These are phyloP conservation scores for Guadua angustifolia DNA, from an alignment of 176 grass and related monocot species.

Conservation along the genomic window DNA sequence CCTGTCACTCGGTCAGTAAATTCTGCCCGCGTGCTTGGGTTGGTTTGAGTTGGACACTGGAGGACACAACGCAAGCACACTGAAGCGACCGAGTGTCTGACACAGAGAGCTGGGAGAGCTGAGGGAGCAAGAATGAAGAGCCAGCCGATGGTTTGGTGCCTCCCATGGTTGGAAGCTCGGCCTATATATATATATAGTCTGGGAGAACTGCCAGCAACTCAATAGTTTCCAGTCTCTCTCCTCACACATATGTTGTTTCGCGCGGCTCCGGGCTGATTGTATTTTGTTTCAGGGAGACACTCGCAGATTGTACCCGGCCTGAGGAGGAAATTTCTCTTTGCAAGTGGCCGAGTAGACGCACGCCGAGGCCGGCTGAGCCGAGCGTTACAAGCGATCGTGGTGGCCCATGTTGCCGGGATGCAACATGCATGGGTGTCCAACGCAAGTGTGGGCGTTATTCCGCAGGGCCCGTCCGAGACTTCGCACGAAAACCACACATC, in stretches of 20 bases:
- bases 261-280: no score
- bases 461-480: conserved; percentile 9
- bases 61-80: neutral
- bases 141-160: neutral
- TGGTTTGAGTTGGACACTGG: neutral
- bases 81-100: neutral
- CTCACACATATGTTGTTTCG: no score
- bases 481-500: neutral
- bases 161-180: neutral
- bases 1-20: neutral
- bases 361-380: neutral
- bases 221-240: no score
- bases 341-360: no score
- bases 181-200: conserved; percentile 4
- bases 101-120: neutral
- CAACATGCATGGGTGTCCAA: conserved; percentile 1
- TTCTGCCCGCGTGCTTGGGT: neutral
- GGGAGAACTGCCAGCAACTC: neutral
- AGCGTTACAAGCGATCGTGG: conserved; percentile 4
- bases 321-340: neutral
- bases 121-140: neutral
- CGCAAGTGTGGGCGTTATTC: conserved; percentile 3
- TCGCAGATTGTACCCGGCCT: neutral
- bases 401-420: conserved; percentile 19
- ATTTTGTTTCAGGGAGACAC: no score